Percentiles rank a stretch among this genome's conserved stretches.
Evolutionary conservation across 2,329 filamentous ascomycete species (phyloP).

Genomic region (Hypoxylon sp.): DNA sequence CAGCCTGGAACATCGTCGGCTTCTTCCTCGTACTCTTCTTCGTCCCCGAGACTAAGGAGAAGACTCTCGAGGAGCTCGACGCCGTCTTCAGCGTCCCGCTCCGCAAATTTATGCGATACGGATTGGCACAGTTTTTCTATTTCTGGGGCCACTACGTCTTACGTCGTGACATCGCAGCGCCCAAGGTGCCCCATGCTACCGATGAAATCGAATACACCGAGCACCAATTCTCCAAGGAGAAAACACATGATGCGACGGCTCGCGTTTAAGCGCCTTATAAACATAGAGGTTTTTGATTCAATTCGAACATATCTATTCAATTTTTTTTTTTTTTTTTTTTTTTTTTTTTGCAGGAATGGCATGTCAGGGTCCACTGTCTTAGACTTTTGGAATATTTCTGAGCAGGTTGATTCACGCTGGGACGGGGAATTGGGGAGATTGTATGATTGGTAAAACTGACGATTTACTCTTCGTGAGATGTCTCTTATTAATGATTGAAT

Average conservation of each 20-base stretch:
- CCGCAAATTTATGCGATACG: conserved; percentile 56
- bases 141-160: conserved; percentile 54
- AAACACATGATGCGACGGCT: conserved; percentile 49
- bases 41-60: conserved; percentile 62
- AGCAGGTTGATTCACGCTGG: background rate
- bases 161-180: conserved; percentile 49
- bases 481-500: conserved; percentile 31
- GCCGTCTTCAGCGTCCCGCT: conserved; percentile 57
- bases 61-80: conserved; percentile 62
- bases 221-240: conserved; percentile 49
- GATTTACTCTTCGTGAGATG: conserved; percentile 3
- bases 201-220: conserved; percentile 48
- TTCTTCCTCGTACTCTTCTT: conserved; percentile 61
- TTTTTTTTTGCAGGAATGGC: background rate
- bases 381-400: background rate
- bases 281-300: background rate
- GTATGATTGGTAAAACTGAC: background rate
- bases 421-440: conserved; percentile 6
- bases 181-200: conserved; percentile 45
- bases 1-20: conserved; percentile 64
- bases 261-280: conserved; percentile 46
- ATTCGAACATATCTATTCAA: background rate
- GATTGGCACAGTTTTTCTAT: conserved; percentile 52
- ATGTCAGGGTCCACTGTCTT: background rate
- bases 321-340: too few relatives aligned